A percentile compares a stretch with the other conserved stretches of the same genome.
phyloP scores from a whole-genome alignment of 1,139 yeast species.

The Lodderomyces orthopsilosis region DNA sequence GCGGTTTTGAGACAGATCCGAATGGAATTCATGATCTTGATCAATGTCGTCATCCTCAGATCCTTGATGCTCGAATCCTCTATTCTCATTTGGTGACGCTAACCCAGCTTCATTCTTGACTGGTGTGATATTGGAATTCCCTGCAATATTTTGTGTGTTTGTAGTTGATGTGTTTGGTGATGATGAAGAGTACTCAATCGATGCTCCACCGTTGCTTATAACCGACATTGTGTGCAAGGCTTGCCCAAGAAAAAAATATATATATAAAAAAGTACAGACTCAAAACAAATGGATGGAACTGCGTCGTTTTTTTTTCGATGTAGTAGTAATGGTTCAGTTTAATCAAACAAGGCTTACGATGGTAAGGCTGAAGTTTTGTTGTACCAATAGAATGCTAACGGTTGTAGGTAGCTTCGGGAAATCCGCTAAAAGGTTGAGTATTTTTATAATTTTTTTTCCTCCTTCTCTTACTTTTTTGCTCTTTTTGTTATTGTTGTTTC shows the following conservation, averaged over 20 bases:
- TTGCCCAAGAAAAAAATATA: neutral
- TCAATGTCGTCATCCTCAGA: conserved; percentile 1
- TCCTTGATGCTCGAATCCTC: neutral
- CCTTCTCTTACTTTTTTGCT: no score
- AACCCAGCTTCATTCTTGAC: neutral
- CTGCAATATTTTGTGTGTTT: neutral
- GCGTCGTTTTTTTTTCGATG: no score
- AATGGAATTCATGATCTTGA: neutral
- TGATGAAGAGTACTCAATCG: neutral
- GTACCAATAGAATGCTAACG: no score
- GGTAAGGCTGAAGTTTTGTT: no score
- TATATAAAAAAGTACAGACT: neutral
- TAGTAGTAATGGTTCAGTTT: no score
- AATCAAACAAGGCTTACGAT: no score
- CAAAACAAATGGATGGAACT: no score
- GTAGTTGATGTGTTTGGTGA: neutral
- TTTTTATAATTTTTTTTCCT: no score
- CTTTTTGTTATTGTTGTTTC: no score
- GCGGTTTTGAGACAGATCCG: neutral
- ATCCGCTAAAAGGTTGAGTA: no score
- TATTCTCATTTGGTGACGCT: neutral
- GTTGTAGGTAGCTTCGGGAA: no score
- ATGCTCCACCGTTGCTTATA: neutral
- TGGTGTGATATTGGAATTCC: neutral
- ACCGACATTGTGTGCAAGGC: conserved; percentile 2